A percentile compares a stretch with the other conserved stretches of the same genome.
These are phyloP conservation scores for Triticum timopheevii DNA, from an alignment of 176 grass and related monocot genomes.

Conservation along the genomic window DNA sequence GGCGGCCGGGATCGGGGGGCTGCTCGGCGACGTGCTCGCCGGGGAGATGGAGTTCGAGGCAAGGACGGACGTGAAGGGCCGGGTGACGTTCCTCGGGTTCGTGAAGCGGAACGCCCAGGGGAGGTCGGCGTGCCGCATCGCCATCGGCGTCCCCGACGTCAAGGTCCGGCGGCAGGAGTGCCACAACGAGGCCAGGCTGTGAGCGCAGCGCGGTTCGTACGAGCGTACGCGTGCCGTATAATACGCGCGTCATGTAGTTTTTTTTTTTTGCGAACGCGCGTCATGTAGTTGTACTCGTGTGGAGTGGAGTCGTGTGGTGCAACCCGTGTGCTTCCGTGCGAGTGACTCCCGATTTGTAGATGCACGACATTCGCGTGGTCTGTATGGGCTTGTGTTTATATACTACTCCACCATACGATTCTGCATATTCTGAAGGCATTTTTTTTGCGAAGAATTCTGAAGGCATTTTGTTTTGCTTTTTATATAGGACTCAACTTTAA, in stretches of 20 bases:
- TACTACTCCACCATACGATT: too few species aligned
- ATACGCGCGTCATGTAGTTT: background rate
- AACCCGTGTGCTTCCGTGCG: background rate
- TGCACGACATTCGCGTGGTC: background rate
- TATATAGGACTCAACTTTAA: too few species aligned
- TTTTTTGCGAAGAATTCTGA: too few species aligned
- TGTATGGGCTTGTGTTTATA: background rate
- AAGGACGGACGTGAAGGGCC: slow-evolving; percentile 46
- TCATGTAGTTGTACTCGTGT: background rate
- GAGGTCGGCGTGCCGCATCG: slow-evolving; percentile 52
- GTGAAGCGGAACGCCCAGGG: slow-evolving; percentile 48
- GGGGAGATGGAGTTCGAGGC: slow-evolving; percentile 67
- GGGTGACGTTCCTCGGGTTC: slow-evolving; percentile 56
- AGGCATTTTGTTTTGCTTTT: too few species aligned
- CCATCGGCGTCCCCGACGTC: slow-evolving; percentile 52
- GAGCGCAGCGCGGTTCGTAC: background rate
- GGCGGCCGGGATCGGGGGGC: slow-evolving; percentile 3
- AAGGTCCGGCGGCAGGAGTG: slow-evolving; percentile 66
- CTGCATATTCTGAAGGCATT: too few species aligned
- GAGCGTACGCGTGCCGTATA: background rate
- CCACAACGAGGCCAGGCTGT: slow-evolving; percentile 47
- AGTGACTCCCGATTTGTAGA: background rate
- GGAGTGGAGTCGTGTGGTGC: background rate
- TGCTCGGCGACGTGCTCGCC: slow-evolving; percentile 52
- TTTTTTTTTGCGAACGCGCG: background rate